Base-by-base conservation (phyloP, 1,139 yeast species). In the Protomyces macrosporus region DNA sequence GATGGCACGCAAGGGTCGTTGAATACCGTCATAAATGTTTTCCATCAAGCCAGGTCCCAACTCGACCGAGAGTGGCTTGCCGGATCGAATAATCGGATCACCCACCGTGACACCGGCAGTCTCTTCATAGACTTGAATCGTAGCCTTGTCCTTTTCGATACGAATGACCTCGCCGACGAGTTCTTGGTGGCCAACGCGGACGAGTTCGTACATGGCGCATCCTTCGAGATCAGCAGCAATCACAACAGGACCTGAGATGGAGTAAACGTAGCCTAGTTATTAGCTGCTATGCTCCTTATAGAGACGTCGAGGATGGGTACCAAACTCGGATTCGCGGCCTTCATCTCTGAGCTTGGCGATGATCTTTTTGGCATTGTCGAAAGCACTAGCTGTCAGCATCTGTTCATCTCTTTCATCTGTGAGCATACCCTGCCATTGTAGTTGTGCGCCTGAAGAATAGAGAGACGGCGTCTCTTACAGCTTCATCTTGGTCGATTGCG, bases 11-110 rank as follows among this genome's bases (percentile, higher is more conserved):
- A 93, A 84, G 55, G 99, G 98, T 81, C 99, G 90, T 80, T 93
- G 98, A 76, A 93, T 93, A 81, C 99, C 99, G 78, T 93, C 99
- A 74, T 93, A 93, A 75, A 93, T 93, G 70, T 97, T 93, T 79
- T 93, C 98, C 95, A 93, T 90, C 73, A 93, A 83, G 76, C 99
- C 99, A 36, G 99, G 99, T 73, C 99, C 99, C 75, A 93, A 82
- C 79, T 93, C 99, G 61, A 93, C 99, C 60, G 97, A 90, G 72
- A 93, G 82, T 16, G 99, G 99, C 77, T 93, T 90, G 69, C 98
- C 98, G 9, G 98, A 93, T 80, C 98, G 86, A 73, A 89, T 79
- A 63, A 93, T 98, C 1, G 99, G 99, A 75, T 93, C 98, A 72
- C 99, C 99, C 52, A 93, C 98, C 52, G 97, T 91, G 67, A 93